Evolutionary conservation across 306 rosid species (phyloP), one percentile per base, ranked within the genome.

Genomic region (Bauhinia variegata): DNA sequence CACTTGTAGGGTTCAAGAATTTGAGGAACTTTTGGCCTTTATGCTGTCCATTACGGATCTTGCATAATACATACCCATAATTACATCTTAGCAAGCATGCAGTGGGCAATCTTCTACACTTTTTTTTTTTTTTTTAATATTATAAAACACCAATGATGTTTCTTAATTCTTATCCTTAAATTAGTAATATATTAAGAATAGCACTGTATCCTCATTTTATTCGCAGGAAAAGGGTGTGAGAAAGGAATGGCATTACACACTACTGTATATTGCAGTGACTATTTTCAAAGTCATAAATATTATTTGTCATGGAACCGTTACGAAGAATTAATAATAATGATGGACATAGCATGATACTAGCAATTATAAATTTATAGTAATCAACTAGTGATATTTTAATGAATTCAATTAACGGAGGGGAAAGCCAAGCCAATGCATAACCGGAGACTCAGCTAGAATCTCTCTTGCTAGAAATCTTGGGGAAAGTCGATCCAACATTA

Each of bases 291-390:
- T 66, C 61, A 70, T 62, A 1, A 74, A 70, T 72, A 71, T 78
- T 67, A 72, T 71, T 73, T 78, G 78, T 85, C 72, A 79, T 74
- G 88, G 72, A 79, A 68, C 60, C 68, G 73, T 73, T 51, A 58
- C 46, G 78, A 70, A 70, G 36, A 68, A 72, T 60, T 74, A 53
- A 76, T 51, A 61, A 68, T 54, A 50, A 72, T 68, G 65, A 76
- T 77, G 74, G 76, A 70, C 75, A 72, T 32, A 74, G 70, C 82
- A 75, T 85, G 63, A 70, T 84, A 46, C 71, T 58, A 19, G 75
- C 71, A 75, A 71, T 68, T 80, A 75, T 69, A 51, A 23, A 72
- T 66, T 16, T 46, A 60, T 34, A 36, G 5, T 36, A 2, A 36
- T n/a, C n/a, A n/a, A n/a, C n/a, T n/a, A n/a, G n/a, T n/a, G n/a